phyloP scores from a whole-genome alignment of 108 stramenopile genomes.

The Aurantiochytrium sp. region DNA sequence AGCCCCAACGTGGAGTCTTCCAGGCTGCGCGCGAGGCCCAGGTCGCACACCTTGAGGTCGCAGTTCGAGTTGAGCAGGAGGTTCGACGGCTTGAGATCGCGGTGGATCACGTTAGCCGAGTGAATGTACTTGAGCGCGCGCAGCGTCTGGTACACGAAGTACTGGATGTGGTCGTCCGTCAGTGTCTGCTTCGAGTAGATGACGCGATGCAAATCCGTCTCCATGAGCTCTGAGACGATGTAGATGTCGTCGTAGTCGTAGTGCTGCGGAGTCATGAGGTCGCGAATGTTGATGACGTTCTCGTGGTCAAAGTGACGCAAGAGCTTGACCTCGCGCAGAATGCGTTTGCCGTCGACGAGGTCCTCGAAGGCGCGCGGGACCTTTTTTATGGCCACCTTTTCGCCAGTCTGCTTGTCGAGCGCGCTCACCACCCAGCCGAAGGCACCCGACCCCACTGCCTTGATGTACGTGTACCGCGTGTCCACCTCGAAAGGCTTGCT shows the following conservation, averaged over 20 bases:
- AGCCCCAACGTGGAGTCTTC: conserved; percentile 33
- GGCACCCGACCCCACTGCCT: neutral
- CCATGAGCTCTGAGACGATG: conserved; percentile 61
- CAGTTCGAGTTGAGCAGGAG: conserved; percentile 62
- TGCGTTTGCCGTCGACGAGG: conserved; percentile 62
- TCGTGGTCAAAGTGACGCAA: conserved; percentile 82
- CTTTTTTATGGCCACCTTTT: conserved; percentile 69
- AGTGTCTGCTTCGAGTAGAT: conserved; percentile 55
- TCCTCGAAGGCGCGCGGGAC: conserved; percentile 55
- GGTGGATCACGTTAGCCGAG: conserved; percentile 60
- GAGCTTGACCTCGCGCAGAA: conserved; percentile 67
- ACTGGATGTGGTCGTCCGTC: conserved; percentile 56
- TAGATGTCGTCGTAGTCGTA: conserved; percentile 78
- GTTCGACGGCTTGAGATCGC: conserved; percentile 58
- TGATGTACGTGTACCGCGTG: neutral
- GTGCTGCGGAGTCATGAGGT: conserved; percentile 56
- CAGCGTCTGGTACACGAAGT: conserved; percentile 61
- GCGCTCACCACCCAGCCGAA: conserved; percentile 6
- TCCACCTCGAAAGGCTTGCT: neutral
- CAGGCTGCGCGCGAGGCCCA: conserved; percentile 54
- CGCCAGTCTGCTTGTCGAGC: conserved; percentile 21
- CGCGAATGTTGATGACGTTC: conserved; percentile 70
- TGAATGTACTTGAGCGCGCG: conserved; percentile 58
- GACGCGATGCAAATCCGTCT: conserved; percentile 60
- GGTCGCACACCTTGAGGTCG: conserved; percentile 60